Conservation (phyloP, 2,329 filamentous ascomycete genomes). For the Pseudogymnoascus sp. region DNA sequence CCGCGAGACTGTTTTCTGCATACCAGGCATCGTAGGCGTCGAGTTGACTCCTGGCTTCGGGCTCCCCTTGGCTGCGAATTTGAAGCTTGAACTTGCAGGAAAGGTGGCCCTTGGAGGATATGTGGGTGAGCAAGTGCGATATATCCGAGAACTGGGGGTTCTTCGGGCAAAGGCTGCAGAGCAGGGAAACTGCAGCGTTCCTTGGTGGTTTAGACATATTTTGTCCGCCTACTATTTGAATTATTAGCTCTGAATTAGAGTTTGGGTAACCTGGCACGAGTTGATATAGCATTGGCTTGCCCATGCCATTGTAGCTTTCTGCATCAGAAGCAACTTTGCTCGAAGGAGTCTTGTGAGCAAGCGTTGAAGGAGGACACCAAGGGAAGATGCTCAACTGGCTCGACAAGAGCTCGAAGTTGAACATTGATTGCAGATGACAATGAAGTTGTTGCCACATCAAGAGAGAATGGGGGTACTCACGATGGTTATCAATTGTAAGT, state of each 20-base stretch:
- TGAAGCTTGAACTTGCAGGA: slow-evolving; percentile 76
- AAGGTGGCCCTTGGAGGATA: slow-evolving; percentile 87
- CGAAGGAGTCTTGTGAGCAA: background rate
- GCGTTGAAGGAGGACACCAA: background rate
- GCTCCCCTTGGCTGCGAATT: slow-evolving; percentile 61
- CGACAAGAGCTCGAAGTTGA: background rate
- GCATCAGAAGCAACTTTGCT: background rate
- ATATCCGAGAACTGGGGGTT: slow-evolving; percentile 78
- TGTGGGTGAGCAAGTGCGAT: slow-evolving; percentile 85
- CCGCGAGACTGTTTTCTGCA: slow-evolving; percentile 59
- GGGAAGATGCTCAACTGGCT: background rate
- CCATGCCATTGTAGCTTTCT: background rate
- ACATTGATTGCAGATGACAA: background rate
- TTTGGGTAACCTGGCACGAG: background rate
- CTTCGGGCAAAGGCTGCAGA: slow-evolving; percentile 78
- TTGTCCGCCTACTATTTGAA: background rate
- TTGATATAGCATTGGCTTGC: background rate
- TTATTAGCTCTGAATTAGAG: background rate
- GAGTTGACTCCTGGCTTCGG: slow-evolving; percentile 54
- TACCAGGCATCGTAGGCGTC: slow-evolving; percentile 75
- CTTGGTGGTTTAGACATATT: slow-evolving; percentile 13
- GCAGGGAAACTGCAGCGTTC: slow-evolving; percentile 50
- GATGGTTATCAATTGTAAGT: background rate
- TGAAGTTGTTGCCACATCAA: background rate
- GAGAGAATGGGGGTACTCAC: background rate